Evolutionary conservation across 257 asterid species (phyloP).

Genomic region (Nicotiana attenuata): DNA sequence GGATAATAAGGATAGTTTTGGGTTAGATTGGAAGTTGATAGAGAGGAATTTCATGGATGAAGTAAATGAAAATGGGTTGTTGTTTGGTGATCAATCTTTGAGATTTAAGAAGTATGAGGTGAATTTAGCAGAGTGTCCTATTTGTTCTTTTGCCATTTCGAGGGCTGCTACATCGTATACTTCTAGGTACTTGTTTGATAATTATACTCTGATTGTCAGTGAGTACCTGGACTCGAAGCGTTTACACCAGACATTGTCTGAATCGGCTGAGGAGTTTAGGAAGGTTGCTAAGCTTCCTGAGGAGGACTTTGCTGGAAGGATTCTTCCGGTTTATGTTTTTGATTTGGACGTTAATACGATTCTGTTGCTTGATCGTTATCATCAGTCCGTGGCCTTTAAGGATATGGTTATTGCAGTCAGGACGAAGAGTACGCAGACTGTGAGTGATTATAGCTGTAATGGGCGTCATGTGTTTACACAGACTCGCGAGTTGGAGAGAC

Average conservation of each 20-base stretch:
- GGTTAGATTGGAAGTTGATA: slow-evolving; percentile 66
- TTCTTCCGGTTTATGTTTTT: slow-evolving; percentile 79
- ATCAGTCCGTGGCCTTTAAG: slow-evolving; percentile 84
- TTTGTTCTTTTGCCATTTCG: slow-evolving; percentile 73
- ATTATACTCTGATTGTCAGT: slow-evolving; percentile 86
- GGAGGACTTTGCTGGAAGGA: slow-evolving; percentile 63
- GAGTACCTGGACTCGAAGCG: slow-evolving; percentile 89
- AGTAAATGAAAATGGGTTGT: slow-evolving; percentile 49
- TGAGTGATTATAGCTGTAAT: slow-evolving; percentile 84
- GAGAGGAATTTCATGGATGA: slow-evolving; percentile 67
- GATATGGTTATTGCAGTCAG: slow-evolving; percentile 94
- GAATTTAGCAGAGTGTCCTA: slow-evolving; percentile 58
- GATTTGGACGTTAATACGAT: slow-evolving; percentile 61
- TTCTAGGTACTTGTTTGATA: slow-evolving; percentile 89
- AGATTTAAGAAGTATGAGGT: slow-evolving; percentile 68
- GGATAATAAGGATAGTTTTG: slow-evolving; percentile 31
- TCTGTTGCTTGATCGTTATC: slow-evolving; percentile 80
- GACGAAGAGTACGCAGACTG: slow-evolving; percentile 78
- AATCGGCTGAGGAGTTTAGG: slow-evolving; percentile 64
- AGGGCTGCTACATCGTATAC: slow-evolving; percentile 88
- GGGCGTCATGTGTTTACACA: slow-evolving; percentile 83
- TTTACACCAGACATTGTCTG: slow-evolving; percentile 70
- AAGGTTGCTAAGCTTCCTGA: slow-evolving; percentile 58
- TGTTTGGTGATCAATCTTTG: slow-evolving; percentile 67
- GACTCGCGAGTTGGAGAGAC: slow-evolving; percentile 77